Percentiles rank a stretch among this genome's conserved stretches.
These are phyloP conservation scores for Lumnitzera racemosa DNA, from an alignment of 345 rosid species.

Conservation along the genomic window DNA sequence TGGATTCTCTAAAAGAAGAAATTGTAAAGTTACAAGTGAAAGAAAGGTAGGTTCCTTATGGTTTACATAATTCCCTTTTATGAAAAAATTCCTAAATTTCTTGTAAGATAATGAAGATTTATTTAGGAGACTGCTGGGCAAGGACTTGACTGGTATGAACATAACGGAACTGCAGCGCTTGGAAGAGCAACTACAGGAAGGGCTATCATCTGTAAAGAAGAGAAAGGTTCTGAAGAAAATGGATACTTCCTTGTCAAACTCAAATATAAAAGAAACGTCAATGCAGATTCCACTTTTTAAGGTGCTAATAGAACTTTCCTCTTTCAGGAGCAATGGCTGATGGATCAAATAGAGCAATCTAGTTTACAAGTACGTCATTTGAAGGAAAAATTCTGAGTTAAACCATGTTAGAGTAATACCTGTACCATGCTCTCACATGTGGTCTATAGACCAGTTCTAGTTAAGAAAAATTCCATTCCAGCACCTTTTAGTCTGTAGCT, in stretches of 20 bases:
- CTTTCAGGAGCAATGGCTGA: constrained; percentile 65
- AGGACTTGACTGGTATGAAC: constrained; percentile 54
- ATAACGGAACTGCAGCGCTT: constrained; percentile 67
- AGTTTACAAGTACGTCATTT: constrained; percentile 46
- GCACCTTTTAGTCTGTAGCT: background rate
- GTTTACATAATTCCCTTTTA: constrained; percentile 2
- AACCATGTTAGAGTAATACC: background rate
- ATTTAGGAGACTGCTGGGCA: constrained; percentile 56
- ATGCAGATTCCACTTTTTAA: too few species aligned
- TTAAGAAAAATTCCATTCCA: too few species aligned
- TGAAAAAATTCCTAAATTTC: constrained; percentile 1
- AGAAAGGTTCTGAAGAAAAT: constrained; percentile 39
- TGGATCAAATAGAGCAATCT: constrained; percentile 78
- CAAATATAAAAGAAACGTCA: background rate
- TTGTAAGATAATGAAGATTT: background rate
- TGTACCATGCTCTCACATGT: background rate
- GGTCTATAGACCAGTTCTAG: too few species aligned
- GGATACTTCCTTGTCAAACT: background rate
- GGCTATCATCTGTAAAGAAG: constrained; percentile 59
- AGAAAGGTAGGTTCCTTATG: constrained; percentile 50
- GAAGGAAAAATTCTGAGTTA: constrained; percentile 1
- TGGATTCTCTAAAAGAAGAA: constrained; percentile 52
- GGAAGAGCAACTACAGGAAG: constrained; percentile 60
- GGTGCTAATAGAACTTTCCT: background rate
- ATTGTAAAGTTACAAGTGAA: constrained; percentile 59